Evolutionary conservation across 441 rosid species (phyloP), one percentile per base, ranked within the genome.

Genomic region (Bocquillonia castaneifolia): DNA sequence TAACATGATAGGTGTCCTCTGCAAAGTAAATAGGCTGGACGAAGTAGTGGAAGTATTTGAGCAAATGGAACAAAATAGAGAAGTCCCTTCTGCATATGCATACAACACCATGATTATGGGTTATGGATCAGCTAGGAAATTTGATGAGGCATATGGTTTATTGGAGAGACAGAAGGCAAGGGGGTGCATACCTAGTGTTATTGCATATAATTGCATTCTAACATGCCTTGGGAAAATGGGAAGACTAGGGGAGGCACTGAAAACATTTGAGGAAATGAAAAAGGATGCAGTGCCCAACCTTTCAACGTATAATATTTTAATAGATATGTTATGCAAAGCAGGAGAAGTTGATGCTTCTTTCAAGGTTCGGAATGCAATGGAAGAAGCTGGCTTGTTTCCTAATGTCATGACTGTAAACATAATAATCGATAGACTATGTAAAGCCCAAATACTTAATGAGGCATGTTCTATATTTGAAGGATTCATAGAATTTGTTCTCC

Each of bases 81-180:
- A 78, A 22, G 97, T 91, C 45, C 97, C 97, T 6, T 94, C 92
- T 77, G 84, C 84, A 8, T 91, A 88, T 84, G 97, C 96, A 67
- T 94, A 90, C 80, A 91, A 85, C 73, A 91, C 97, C 25, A 85
- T 94, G 99, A 87, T 91, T 39, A 94, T 94, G 99, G 96, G 96
- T 44, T 94, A 89, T 68, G 96, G 96, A 72, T 86, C 80, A 6
- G 89, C 85, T 52, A 96, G 99, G 54, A 88, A 83, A 74, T 91
- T 94, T 77, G 87, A 86, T 20, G 86, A 89, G 72, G 99, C 93
- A 31, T 91, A 82, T 72, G 53, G 74, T 74, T 83, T 94, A 68
- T 81, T 94, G 2, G 96, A 94, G 76, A 87, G 97, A 70, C 97
- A 86, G 64, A 91, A 84, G 65, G 89, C 79, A 60, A 94, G 92